Base-by-base conservation (phyloP, 2,329 filamentous ascomycete species). In the Helminthosporium solani region DNA sequence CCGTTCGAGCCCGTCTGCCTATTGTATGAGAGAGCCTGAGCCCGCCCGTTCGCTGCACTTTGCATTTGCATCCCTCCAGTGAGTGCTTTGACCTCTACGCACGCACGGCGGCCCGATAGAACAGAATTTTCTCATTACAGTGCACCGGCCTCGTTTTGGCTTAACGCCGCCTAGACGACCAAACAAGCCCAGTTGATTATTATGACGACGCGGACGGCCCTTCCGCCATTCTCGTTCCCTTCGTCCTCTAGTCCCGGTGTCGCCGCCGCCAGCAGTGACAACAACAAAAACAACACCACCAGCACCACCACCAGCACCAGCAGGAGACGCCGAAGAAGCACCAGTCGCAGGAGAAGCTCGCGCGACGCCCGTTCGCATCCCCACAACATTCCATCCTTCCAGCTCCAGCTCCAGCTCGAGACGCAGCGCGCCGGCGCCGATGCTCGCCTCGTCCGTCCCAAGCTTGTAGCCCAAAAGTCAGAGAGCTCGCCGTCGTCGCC, bases 111-210 rank as follows among this genome's bases (percentile, higher is more conserved):
- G 59, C 49, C 65, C 64, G 62, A 67, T 58, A 53, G 55, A 60
- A 57, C 60, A 69, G 66, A 66, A 57, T 63, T 69, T 67, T 67
- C 58, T 54, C 57, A 53, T 25, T 28, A 27, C 58, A 53, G 53
- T 55, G 52, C 54, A 49, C 50, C 56, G 58, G 62, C 57, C 61
- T 63, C 49, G 57, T 60, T 59, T 52, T 55, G 63, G 60, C 58
- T 37, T 58, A 63, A 64, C 56, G 63, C 61, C 51, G 50, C 35
- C 35, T 38, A 18, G 20, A 16, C 50, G 57, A 57, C 59, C 44
- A 61, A 52, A 54, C 58, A 61, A 59, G 49, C 57, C 49, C 52
- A 46, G 49, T 52, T 53, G 56, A 62, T 68, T 64, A 62, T 57
- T 57, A 38, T 38, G 19, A 38, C 21, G 35, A 40, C 27, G 35